These are phyloP conservation scores for Hylodesmum podocarpum DNA, from an alignment of 306 rosid species.

Conservation along the genomic window DNA sequence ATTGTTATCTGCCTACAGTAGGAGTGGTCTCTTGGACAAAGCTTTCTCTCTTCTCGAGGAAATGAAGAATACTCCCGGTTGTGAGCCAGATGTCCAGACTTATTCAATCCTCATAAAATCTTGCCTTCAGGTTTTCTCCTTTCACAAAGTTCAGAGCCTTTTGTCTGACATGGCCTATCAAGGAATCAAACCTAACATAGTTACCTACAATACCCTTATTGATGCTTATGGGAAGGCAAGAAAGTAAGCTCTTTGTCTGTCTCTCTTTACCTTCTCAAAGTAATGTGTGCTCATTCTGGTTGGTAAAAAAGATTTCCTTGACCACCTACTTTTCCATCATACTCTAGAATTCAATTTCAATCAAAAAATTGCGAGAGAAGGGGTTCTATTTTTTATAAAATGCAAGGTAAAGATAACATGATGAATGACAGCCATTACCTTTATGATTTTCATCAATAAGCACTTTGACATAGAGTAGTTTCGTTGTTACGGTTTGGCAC, in stretches of 20 bases:
- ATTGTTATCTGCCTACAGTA: conserved; percentile 82
- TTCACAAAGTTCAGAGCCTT: conserved; percentile 69
- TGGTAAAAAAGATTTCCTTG: conserved; percentile 23
- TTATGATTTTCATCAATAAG: conserved; percentile 1
- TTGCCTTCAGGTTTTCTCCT: conserved; percentile 71
- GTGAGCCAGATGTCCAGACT: conserved; percentile 89
- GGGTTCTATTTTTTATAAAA: neutral
- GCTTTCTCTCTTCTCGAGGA: conserved; percentile 77
- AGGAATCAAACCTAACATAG: conserved; percentile 77
- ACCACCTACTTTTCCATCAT: conserved; percentile 11
- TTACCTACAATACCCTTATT: conserved; percentile 82
- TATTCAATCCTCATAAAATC: conserved; percentile 88
- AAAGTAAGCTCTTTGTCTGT: conserved; percentile 49
- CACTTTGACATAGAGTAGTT: neutral
- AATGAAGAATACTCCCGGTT: conserved; percentile 73
- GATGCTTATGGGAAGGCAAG: conserved; percentile 92
- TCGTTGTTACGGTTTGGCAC: neutral
- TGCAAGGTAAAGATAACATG: neutral
- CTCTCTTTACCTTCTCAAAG: conserved; percentile 22
- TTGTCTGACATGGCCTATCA: conserved; percentile 73
- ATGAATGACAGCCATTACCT: neutral
- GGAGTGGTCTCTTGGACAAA: conserved; percentile 77
- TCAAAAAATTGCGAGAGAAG: neutral
- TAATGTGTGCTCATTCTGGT: conserved; percentile 37
- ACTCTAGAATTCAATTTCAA: neutral